Base-by-base conservation (phyloP, 208 protist species). In the Acanthamoeba lenticulata region DNA sequence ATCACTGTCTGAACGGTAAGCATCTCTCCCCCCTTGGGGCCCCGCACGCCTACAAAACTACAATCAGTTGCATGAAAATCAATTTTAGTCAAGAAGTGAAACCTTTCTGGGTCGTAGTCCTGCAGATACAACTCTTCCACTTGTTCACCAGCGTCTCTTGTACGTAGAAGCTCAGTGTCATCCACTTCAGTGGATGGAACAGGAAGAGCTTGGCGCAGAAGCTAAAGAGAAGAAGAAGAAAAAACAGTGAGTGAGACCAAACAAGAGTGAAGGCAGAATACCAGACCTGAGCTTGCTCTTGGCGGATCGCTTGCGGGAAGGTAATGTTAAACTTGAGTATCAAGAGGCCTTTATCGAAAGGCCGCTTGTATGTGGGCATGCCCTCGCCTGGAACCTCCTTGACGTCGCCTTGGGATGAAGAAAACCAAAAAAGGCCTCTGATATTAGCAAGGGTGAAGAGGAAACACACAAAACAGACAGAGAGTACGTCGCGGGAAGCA, bases 261-360 rank as follows among this genome's bases (percentile, higher is more conserved):
- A 83, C 40, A 83, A 13, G 2, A 36, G 3, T 7, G 44, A 40
- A 91, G 34, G 4, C 27, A 34, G 24, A 40, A 44, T 4, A 57
- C 24, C 17, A 40, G 83, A 67, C 49, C 49, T 62, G 85, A 38
- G 24, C 38, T 45, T 93, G 89, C 9, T 93, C 77, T 3, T 67
- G 52, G 7, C 1, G 0, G 85, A 94, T 89, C 11, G 45, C 47
- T 13, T 93, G 5, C 13, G 92, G 92, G 72, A 94, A 94, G 13
- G 44, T 36, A 36, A 94, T 77, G 42, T 72, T 90, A 36, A 94
- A 94, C 81, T 94, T 94, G 17, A 94, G 0, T 1, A 94, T 42
- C 4, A 94, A 72, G 2, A 94, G 38, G 2, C 92, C 92, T 29
- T 94, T 94, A n/a, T 94, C 92, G 89, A 94, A 94, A 2, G 92